These are phyloP conservation scores for Ogataea glucozyma DNA, from an alignment of 805 yeast species.

Conservation along the genomic window DNA sequence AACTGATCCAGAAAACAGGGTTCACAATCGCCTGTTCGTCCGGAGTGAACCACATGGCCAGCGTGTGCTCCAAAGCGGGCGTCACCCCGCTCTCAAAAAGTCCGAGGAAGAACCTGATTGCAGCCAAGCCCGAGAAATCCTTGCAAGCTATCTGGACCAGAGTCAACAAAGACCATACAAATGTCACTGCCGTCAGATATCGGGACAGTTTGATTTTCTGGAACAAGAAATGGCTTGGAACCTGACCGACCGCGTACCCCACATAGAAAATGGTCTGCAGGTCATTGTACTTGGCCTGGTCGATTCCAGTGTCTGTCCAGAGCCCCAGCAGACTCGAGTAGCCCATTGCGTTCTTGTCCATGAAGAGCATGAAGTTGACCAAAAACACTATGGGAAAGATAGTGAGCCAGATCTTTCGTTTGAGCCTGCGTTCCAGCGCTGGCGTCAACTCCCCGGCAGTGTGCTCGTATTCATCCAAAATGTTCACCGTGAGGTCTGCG, in stretches of 20 bases:
- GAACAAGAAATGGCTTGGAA: conserved; percentile 40
- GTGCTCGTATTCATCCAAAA: background rate
- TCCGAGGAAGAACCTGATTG: conserved; percentile 52
- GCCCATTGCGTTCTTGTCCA: conserved; percentile 9
- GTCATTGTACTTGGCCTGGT: conserved; percentile 42
- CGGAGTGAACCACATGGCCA: conserved; percentile 51
- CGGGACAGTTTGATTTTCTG: conserved; percentile 46
- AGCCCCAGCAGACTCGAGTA: conserved; percentile 36
- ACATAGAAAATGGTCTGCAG: conserved; percentile 49
- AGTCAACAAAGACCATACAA: conserved; percentile 43
- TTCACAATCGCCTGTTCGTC: conserved; percentile 49
- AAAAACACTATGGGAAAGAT: conserved; percentile 3
- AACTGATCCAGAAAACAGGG: conserved; percentile 53
- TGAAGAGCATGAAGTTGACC: conserved; percentile 6
- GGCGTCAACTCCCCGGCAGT: no score
- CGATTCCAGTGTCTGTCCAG: conserved; percentile 44
- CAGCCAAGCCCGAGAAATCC: conserved; percentile 41
- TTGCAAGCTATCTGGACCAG: conserved; percentile 45
- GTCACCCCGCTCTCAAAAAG: conserved; percentile 46
- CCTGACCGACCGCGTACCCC: conserved; percentile 47
- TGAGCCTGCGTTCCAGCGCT: background rate
- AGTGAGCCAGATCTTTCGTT: conserved; percentile 1
- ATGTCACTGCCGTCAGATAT: conserved; percentile 33
- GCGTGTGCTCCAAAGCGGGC: conserved; percentile 46
- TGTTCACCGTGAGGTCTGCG: conserved; percentile 6